Evolutionary conservation across 2,329 filamentous ascomycete genomes (phyloP).

Genomic region (Celoporthe dispersa): DNA sequence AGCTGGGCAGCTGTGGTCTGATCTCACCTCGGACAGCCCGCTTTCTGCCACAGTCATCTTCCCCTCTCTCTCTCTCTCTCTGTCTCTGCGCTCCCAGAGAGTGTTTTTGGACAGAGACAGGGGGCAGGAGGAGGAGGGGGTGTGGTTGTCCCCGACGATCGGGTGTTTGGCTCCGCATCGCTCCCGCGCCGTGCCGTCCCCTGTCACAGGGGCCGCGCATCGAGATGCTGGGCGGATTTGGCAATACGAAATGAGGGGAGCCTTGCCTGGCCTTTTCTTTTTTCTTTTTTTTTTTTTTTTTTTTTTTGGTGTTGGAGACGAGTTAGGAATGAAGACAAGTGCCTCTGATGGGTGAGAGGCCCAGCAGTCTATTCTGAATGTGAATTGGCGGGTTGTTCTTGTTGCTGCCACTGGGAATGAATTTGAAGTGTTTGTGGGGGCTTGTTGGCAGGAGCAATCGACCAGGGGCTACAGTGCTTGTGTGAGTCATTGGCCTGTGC

Average conservation of each 20-base stretch:
- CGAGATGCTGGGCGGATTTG: background rate
- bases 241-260: background rate
- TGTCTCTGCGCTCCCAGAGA: too few species aligned
- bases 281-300: too few species aligned
- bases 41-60: background rate
- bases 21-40: too few species aligned
- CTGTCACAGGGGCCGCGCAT: background rate
- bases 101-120: background rate
- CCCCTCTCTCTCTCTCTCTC: too few species aligned
- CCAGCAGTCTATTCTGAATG: too few species aligned
- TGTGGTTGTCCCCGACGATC: slow-evolving; percentile 4
- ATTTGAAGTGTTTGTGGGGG: background rate
- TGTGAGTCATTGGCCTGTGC: too few species aligned
- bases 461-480: too few species aligned
- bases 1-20: too few species aligned
- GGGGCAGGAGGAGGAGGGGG: too few species aligned
- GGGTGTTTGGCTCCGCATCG: slow-evolving; percentile 17
- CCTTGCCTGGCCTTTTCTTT: too few species aligned
- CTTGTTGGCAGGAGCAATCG: too few species aligned
- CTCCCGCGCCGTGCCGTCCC: background rate
- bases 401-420: background rate
- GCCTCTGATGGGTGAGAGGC: background rate
- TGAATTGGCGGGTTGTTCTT: background rate
- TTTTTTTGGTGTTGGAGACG: background rate
- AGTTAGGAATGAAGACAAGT: background rate